phyloP scores from a whole-genome alignment of 768 basidiomycete genomes.

The Cystobasidium ongulense region DNA sequence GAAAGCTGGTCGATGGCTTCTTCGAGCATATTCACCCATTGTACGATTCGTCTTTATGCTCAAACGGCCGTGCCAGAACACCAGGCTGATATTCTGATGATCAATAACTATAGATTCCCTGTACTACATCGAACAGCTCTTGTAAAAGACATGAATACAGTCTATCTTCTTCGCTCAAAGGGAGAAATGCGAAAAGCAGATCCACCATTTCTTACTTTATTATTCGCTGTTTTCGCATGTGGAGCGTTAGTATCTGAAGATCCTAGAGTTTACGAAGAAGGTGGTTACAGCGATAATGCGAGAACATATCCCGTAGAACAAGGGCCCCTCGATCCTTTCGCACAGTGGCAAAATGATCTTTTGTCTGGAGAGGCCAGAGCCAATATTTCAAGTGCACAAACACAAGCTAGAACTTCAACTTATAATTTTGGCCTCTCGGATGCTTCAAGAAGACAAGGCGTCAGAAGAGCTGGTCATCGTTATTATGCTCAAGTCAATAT shows the following conservation, averaged over 20 bases:
- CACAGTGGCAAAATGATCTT: background rate
- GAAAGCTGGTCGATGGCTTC: constrained; percentile 14
- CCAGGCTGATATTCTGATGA: background rate
- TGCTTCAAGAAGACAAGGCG: background rate
- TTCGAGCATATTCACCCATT: constrained; percentile 18
- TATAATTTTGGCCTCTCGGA: constrained; percentile 14
- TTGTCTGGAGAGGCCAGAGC: background rate
- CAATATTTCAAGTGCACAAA: background rate
- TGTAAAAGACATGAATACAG: background rate
- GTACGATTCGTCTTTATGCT: background rate
- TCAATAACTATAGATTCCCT: constrained; percentile 4
- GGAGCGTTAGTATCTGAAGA: constrained; percentile 6
- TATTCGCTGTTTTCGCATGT: constrained; percentile 28
- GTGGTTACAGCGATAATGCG: background rate
- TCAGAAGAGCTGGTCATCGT: constrained; percentile 6
- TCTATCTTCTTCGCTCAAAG: background rate
- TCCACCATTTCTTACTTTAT: background rate
- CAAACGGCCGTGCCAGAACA: background rate
- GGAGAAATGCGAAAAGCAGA: background rate
- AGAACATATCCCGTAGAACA: background rate
- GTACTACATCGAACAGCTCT: constrained; percentile 9
- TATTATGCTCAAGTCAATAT: constrained; percentile 20
- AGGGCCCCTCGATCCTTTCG: background rate
- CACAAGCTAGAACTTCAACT: background rate
- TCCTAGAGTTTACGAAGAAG: constrained; percentile 5